These are phyloP conservation scores for Podosphaera aphanis DNA, from an alignment of 2,329 filamentous ascomycete genomes.

Conservation along the genomic window DNA sequence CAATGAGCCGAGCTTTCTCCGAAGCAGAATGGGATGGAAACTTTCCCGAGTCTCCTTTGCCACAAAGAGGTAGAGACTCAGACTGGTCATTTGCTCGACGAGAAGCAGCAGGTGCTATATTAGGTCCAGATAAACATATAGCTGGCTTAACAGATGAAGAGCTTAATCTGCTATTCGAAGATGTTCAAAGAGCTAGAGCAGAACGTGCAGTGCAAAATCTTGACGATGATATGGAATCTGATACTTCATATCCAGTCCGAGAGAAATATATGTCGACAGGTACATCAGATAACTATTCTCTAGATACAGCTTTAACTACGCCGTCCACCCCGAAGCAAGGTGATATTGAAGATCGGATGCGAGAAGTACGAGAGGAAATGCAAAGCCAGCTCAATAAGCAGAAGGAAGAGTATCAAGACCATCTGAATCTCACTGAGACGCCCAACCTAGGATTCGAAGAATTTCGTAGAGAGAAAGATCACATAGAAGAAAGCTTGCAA, in stretches of 20 bases:
- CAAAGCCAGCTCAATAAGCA: slow-evolving; percentile 62
- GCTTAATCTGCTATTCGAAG: slow-evolving; percentile 77
- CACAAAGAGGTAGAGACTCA: slow-evolving; percentile 50
- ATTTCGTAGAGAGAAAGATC: slow-evolving; percentile 56
- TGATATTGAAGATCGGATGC: slow-evolving; percentile 53
- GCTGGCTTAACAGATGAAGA: slow-evolving; percentile 80
- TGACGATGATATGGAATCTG: slow-evolving; percentile 76
- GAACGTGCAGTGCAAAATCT: slow-evolving; percentile 52
- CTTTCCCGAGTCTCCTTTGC: slow-evolving; percentile 57
- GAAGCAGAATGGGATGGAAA: slow-evolving; percentile 51
- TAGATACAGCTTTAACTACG: slow-evolving; percentile 85
- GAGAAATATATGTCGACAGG: slow-evolving; percentile 94
- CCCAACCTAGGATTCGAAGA: slow-evolving; percentile 62
- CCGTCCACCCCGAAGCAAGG: slow-evolving; percentile 69
- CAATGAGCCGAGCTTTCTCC: slow-evolving; percentile 54
- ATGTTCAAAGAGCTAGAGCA: slow-evolving; percentile 71
- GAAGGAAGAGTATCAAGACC: slow-evolving; percentile 60
- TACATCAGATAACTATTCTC: slow-evolving; percentile 83
- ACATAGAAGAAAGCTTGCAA: slow-evolving; percentile 62
- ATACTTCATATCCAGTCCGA: slow-evolving; percentile 63
- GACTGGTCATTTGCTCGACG: slow-evolving; percentile 88
- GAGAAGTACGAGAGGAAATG: slow-evolving; percentile 58
- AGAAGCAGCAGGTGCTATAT: slow-evolving; percentile 75
- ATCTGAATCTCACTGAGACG: slow-evolving; percentile 51
- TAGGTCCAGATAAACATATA: slow-evolving; percentile 81